Evolutionary conservation across 2,329 filamentous ascomycete species (phyloP), one percentile per base, ranked within the genome.

Genomic region (Alternaria sp.): DNA sequence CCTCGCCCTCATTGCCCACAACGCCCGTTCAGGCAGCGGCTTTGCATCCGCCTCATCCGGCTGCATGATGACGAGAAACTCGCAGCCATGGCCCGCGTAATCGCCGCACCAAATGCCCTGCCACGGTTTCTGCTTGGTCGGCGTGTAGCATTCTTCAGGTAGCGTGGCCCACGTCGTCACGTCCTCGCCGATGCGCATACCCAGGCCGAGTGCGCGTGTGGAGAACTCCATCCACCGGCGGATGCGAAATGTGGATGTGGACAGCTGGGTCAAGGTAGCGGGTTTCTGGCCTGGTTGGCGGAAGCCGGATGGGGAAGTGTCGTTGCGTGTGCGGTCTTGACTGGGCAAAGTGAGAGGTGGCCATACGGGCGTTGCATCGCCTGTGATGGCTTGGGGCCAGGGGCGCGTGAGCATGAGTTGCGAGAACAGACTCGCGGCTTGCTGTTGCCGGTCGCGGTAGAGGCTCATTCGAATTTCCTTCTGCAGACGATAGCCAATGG

Each of bases 61-160:
- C 72, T 99, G 95, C 67, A 93, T 83, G 46, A 98, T 82, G 12
- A 96, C 82, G 5, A 98, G 74, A 57, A 97, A 97, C 77, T 98
- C 94, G 75, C 91, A 94, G 1, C 94, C 93, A 70, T 98, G 94
- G 0, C 87, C 88, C 26, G 88, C 90, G 72, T 97, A 97, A 75
- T 97, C 94, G 0, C 94, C 94, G 16, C 93, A 90, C 91, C 92
- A 98, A 30, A 99, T 92, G 0, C 94, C 94, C 64, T 93, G 88
- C 82, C 89, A 97, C 0, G 93, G 94, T 74, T 93, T 94, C 55
- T 89, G 84, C 9, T 81, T 76, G 0, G 93, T 96, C 0, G 94
- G 93, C 0, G 88, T 95, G 75, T 96, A 97, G n/a, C 90, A 79
- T 3, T 81, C 81, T 3, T 88, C 86, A 43, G 93, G 88, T 1